These are phyloP conservation scores for Sutorius eximius DNA, from an alignment of 1,284 basidiomycete species.

Conservation along the genomic window DNA sequence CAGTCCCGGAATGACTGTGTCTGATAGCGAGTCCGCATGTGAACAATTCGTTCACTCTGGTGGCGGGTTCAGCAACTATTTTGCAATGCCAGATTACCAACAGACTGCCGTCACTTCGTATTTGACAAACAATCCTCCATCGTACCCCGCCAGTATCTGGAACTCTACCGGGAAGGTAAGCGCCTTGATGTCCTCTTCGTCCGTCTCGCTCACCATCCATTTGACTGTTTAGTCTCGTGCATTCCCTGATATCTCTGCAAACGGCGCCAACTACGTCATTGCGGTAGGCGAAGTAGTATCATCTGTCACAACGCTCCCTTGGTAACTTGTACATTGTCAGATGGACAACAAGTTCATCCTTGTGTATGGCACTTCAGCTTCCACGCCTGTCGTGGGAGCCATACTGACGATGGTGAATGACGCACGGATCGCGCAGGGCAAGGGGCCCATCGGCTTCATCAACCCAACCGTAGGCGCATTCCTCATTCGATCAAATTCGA, in stretches of 20 bases:
- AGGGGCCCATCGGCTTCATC: constrained; percentile 42
- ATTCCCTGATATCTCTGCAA: constrained; percentile 45
- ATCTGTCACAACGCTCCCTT: neutral
- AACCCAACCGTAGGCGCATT: constrained; percentile 34
- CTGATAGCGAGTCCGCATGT: constrained; percentile 35
- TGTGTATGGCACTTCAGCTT: constrained; percentile 41
- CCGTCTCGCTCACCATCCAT: neutral
- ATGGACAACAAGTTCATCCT: constrained; percentile 38
- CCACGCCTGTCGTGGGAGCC: constrained; percentile 45
- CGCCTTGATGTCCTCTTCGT: neutral
- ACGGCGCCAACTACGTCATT: constrained; percentile 46
- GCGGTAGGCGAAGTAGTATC: constrained; percentile 19
- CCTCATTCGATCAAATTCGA: too few relatives aligned
- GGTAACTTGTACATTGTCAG: constrained; percentile 7
- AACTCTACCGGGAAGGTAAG: constrained; percentile 49
- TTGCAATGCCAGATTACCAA: constrained; percentile 42
- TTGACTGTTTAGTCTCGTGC: constrained; percentile 34
- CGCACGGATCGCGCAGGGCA: constrained; percentile 39
- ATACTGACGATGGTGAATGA: constrained; percentile 53
- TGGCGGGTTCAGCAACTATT: constrained; percentile 48
- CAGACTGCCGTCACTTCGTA: constrained; percentile 22
- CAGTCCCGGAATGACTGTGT: constrained; percentile 32
- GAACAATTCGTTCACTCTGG: constrained; percentile 36
- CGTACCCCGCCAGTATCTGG: constrained; percentile 40
- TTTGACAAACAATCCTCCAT: constrained; percentile 27